Evolutionary conservation across 169 alveolate genomes (phyloP).

Genomic region (Perkinsus marinus): DNA sequence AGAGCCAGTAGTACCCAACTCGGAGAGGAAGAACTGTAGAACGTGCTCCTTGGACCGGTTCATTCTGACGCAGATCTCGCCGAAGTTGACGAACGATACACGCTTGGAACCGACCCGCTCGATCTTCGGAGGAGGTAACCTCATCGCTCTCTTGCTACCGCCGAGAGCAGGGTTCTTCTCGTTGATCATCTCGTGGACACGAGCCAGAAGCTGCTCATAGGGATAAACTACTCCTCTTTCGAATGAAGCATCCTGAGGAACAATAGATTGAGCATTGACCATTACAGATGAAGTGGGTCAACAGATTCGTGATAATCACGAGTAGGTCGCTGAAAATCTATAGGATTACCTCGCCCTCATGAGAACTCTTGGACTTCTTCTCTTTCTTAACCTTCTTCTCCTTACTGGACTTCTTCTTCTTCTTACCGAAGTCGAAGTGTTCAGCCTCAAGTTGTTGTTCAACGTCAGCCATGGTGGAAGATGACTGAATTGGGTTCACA

Average conservation of each 20-base stretch:
- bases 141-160: slow-evolving; percentile 66
- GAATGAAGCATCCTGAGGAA: slow-evolving; percentile 21
- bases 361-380: slow-evolving; percentile 29
- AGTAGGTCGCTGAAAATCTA: too few relatives aligned
- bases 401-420: slow-evolving; percentile 57
- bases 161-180: slow-evolving; percentile 72
- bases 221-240: slow-evolving; percentile 64
- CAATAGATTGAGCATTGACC: not conserved
- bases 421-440: slow-evolving; percentile 61
- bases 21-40: slow-evolving; percentile 78
- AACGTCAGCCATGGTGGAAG: not conserved
- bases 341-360: not conserved
- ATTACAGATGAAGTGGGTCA: too few relatives aligned
- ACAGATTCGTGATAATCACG: too few relatives aligned
- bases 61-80: slow-evolving; percentile 74
- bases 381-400: slow-evolving; percentile 39
- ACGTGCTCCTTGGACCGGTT: slow-evolving; percentile 81
- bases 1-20: slow-evolving; percentile 67
- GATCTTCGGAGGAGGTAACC: slow-evolving; percentile 75
- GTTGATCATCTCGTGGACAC: slow-evolving; percentile 63
- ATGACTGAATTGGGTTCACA: not conserved
- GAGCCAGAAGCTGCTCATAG: slow-evolving; percentile 61
- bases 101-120: slow-evolving; percentile 88
- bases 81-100: slow-evolving; percentile 81
- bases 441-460: not conserved